Evolutionary conservation across 208 protist genomes (phyloP), one percentile per base, ranked within the genome.

Genomic region (Acanthamoeba quina): DNA sequence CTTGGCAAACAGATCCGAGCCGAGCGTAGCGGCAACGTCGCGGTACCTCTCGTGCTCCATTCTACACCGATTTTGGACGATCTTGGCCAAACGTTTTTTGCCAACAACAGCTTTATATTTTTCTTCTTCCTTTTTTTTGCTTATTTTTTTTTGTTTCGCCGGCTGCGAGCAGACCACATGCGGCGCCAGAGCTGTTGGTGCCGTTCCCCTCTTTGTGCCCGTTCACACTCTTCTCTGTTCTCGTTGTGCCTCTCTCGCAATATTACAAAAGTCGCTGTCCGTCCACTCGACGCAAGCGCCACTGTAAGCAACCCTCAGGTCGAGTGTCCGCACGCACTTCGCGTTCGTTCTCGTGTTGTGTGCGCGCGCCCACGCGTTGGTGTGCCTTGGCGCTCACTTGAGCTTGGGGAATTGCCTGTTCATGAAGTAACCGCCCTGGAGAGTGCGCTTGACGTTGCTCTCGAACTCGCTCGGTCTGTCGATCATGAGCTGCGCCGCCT

Each of bases 401-500:
- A 96, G 74, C 78, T 96, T 96, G 56, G 95, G 95, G 89, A 96
- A 96, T 52, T 95, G 91, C 70, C 95, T 90, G 95, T 66, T 78
- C 44, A 52, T 34, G 29, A 96, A 37, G 66, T 94, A 90, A 54
- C 96, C 96, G 56, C 96, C 96, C 86, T 94, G 90, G 37, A 97
- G 90, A 31, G 96, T 89, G 56, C 93, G 68, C 52, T 24, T 94
- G 7, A 97, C 97, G 85, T 97, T 97, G 37, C 64, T 26, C 72
- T 97, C 96, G 92, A 97, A 97, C 24, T 66, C 60, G 66, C 78
- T 91, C 7, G n/a, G 76, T 58, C 96, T 97, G 54, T 94, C 72
- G 13, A 95, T 92, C 92, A 98, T 96, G 11, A 97, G 89, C 78
- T 96, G 80, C 24, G 97, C 97, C 26, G 97, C 97, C 17, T 98